These are phyloP conservation scores for Larix sibirica DNA, from an alignment of 83 land plant genomes.

Conservation along the genomic window DNA sequence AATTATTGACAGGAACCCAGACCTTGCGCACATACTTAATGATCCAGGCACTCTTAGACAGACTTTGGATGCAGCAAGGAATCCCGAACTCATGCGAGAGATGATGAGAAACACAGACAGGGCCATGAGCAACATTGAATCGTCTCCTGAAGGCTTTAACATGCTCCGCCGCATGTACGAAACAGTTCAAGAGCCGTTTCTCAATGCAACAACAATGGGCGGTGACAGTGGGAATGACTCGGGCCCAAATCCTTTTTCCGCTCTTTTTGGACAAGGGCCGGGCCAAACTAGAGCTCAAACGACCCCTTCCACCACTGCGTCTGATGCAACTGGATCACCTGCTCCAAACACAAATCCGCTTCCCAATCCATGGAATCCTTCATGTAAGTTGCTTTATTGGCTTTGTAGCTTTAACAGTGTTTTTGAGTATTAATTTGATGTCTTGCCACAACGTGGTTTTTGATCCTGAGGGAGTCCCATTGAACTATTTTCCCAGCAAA, in stretches of 20 bases:
- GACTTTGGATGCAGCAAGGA: conserved; percentile 89
- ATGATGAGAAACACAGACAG: conserved; percentile 98
- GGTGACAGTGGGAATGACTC: conserved; percentile 50
- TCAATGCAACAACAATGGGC: conserved; percentile 88
- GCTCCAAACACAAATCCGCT: conserved; percentile 93
- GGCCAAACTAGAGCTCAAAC: conserved; percentile 23
- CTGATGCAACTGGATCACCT: conserved; percentile 44
- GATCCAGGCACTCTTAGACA: conserved; percentile 86
- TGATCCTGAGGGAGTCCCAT: not conserved
- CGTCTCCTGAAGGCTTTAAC: conserved; percentile 96
- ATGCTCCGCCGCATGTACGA: conserved; percentile 98
- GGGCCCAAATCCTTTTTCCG: conserved; percentile 86
- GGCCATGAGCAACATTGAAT: conserved; percentile 97
- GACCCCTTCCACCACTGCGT: conserved; percentile 34
- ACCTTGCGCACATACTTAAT: conserved; percentile 89
- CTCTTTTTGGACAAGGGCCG: conserved; percentile 66
- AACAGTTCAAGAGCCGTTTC: conserved; percentile 91
- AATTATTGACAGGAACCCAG: conserved; percentile 90
- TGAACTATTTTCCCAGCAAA: not conserved
- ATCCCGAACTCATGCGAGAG: conserved; percentile 95
- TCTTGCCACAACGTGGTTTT: not conserved
- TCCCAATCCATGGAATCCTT: conserved; percentile 88
- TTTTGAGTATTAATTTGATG: not conserved
- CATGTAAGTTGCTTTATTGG: conserved; percentile 33
- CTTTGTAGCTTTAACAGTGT: not conserved